These are phyloP conservation scores for Mycena pura DNA, from an alignment of 768 basidiomycete genomes.

Conservation along the genomic window DNA sequence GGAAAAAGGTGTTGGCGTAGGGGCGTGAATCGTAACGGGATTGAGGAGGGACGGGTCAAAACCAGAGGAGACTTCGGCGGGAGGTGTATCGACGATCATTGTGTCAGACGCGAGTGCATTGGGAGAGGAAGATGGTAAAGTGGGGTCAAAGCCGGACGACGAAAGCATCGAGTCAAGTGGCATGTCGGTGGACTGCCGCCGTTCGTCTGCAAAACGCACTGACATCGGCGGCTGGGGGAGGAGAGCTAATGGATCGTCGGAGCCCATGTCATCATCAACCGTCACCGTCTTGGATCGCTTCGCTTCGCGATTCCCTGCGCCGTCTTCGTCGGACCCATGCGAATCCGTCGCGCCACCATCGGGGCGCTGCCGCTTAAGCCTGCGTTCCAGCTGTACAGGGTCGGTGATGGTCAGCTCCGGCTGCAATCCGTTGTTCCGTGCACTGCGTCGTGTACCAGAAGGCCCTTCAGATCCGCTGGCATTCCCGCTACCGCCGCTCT, in stretches of 20 bases:
- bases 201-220: constrained; percentile 59
- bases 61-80: constrained; percentile 43
- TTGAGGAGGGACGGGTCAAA: constrained; percentile 63
- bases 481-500: constrained; percentile 36
- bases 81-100: constrained; percentile 47
- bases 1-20: constrained; percentile 26
- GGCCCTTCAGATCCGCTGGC: constrained; percentile 36
- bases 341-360: constrained; percentile 60
- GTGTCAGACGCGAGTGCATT: constrained; percentile 25
- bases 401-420: constrained; percentile 80
- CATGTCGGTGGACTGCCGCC: constrained; percentile 18
- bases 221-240: constrained; percentile 37
- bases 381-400: constrained; percentile 74
- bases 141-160: constrained; percentile 2
- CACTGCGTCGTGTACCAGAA: constrained; percentile 70
- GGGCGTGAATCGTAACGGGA: constrained; percentile 45
- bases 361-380: constrained; percentile 74
- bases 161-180: constrained; percentile 26
- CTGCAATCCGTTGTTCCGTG: constrained; percentile 73
- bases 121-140: constrained; percentile 16
- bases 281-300: constrained; percentile 63
- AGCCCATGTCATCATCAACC: constrained; percentile 55
- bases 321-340: constrained; percentile 61
- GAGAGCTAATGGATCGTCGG: constrained; percentile 54
- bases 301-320: constrained; percentile 51